phyloP scores from a whole-genome alignment of 768 basidiomycete genomes.

The Termitomyces heimii region DNA sequence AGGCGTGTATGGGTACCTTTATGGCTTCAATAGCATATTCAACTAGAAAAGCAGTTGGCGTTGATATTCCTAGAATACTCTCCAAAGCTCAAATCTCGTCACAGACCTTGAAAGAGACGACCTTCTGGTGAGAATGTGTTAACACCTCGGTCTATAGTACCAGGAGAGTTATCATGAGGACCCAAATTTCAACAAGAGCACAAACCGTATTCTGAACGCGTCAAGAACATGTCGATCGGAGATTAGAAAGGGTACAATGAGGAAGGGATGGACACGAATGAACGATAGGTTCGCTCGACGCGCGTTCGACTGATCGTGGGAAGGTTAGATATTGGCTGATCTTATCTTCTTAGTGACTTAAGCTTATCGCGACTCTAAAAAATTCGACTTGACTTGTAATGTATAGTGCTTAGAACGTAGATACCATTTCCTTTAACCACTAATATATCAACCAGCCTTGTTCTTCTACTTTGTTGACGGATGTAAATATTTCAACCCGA shows the following conservation, averaged over 20 bases:
- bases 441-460: background rate
- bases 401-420: too few relatives aligned
- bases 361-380: background rate
- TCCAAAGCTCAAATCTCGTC: background rate
- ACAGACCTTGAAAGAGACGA: conserved; percentile 92
- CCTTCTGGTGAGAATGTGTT: conserved; percentile 99
- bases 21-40: conserved; percentile 99
- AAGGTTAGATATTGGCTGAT: conserved; percentile 19
- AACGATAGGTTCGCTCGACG: conserved; percentile 31
- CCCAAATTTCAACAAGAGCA: conserved; percentile 2
- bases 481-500: background rate
- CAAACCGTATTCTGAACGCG: conserved; percentile 91
- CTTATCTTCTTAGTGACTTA: conserved; percentile 30
- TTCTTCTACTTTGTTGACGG: background rate
- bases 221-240: conserved; percentile 69
- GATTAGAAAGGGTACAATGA: conserved; percentile 12
- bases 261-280: conserved; percentile 17
- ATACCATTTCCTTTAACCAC: background rate
- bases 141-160: conserved; percentile 78
- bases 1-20: conserved; percentile 49
- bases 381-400: background rate
- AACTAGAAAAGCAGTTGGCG: conserved; percentile 36
- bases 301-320: conserved; percentile 40
- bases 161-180: background rate
- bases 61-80: background rate